These are phyloP conservation scores for Syzygium aromaticum DNA, from an alignment of 345 rosid species.

Conservation along the genomic window DNA sequence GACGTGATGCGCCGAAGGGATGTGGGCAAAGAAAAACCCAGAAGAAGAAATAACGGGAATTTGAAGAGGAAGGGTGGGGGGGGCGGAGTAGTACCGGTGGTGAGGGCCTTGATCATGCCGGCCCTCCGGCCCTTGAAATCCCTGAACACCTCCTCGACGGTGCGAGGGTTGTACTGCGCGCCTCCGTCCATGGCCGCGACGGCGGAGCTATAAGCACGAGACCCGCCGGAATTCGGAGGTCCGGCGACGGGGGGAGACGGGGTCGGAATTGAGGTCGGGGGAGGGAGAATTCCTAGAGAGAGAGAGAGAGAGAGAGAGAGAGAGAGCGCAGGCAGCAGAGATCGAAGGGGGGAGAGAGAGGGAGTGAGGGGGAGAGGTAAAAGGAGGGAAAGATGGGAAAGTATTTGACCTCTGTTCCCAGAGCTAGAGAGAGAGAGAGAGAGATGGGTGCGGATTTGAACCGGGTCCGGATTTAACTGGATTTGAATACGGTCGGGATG, in stretches of 20 bases:
- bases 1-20: neutral
- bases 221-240: neutral
- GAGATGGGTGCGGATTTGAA: slow-evolving; percentile 12
- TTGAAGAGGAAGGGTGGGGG: too few relatives aligned
- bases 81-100: slow-evolving; percentile 21
- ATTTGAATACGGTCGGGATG: neutral
- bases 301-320: slow-evolving; percentile 15
- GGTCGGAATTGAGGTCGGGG: neutral
- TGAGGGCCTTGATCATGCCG: slow-evolving; percentile 68
- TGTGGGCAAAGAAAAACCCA: too few relatives aligned
- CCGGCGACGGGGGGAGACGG: neutral
- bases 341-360: neutral
- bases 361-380: neutral
- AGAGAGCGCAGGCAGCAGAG: neutral
- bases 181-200: slow-evolving; percentile 32
- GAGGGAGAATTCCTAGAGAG: neutral
- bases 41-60: too few relatives aligned
- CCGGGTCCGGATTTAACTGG: slow-evolving; percentile 9
- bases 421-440: slow-evolving; percentile 8
- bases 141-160: slow-evolving; percentile 61
- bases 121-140: slow-evolving; percentile 71
- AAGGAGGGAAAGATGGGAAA: slow-evolving; percentile 2
- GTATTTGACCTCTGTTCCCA: slow-evolving; percentile 15
- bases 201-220: neutral
- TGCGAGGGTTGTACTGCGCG: slow-evolving; percentile 56